Evolutionary conservation across 345 rosid species (phyloP), one percentile per base, ranked within the genome.

Genomic region (Cardamine chenopodiifolia): DNA sequence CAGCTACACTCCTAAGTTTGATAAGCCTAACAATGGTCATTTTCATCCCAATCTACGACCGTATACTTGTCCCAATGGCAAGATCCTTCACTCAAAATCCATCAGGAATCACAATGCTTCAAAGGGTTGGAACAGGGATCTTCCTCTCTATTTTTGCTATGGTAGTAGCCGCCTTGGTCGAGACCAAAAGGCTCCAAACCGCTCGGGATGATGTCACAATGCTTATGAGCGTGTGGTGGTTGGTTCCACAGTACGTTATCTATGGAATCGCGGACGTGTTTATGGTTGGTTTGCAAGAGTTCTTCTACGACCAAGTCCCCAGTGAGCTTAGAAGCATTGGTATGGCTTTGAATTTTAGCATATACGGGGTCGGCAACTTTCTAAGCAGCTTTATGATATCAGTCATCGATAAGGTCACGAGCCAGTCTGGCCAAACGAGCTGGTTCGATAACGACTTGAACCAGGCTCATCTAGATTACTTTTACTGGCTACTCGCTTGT

Each of bases 291-390:
- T 66, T 85, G 39, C 88, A 85, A 49, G 91, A 85, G 62, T 85
- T 87, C 58, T 85, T 87, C 79, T 87, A 85, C 19, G 85, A 81
- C 68, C 89, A 87, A 66, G 81, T 84, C 40, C 85, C 89, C 5
- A 66, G 32, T 23, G 86, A 82, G 68, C 47, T 86, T 39, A 84
- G 79, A 19, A 87, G 88, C 55, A 49, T 87, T 31, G 89, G 91
- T 58, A 79, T 85, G 17, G 78, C 91, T 6, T 71, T 87, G 9
- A 79, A 81, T 48, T 78, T 87, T 18, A 84, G 89, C 55, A 72
- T 85, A 28, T 78, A 81, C 0, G 92, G 92, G 3, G 82, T 75
- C 0, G 88, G 89, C n/a, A 84, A 75, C 73, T 78, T 85, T 15
- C 22, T 84, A 14, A 84, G 91, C 45, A 81, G 86, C 71, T 73